Base-by-base conservation (phyloP, 2,329 filamentous ascomycete species). In the Arthroderma sp. region DNA sequence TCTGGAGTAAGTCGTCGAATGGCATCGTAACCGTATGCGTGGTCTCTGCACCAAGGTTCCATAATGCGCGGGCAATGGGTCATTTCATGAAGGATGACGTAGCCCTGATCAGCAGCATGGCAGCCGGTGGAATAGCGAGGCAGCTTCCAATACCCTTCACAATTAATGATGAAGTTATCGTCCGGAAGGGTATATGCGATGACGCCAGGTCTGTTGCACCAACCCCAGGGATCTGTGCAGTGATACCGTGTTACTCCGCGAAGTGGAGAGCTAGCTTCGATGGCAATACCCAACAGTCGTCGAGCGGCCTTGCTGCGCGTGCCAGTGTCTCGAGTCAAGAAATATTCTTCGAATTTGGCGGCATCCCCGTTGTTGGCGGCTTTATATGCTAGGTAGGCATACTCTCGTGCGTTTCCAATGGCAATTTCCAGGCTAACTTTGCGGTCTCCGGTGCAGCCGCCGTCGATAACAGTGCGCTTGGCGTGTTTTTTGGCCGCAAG, bases 101-200 rank as follows among this genome's bases (percentile, higher is more conserved):
- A 79, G 2, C 74, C 75, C 63, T 80, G 75, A 55, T 82, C 80
- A 62, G 83, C 78, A 2, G 54, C 70, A 56, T 82, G 77, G 65
- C 80, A 84, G 1, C 57, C 61, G 6, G 52, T 53, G 6, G 71
- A 63, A 29, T 75, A 47, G 1, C 66, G 65, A 0, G 74, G 66
- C 9, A 59, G 63, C 37, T 56, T 49, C 42, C 62, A 71, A 65
- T 78, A 83, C 63, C 76, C 59, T 9, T 69, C 65, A 62, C 79
- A 83, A 65, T 80, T 80, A 45, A 73, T 74, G 59, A 82, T 74
- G 56, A 71, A 64, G 58, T 71, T 73, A 28, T 53, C 54, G 1
- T 66, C 63, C 1, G 75, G 74, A 4, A 78, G 60, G 0, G 78
- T 80, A 58, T 80, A 83, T 1, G 79, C 80, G 11, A 83, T 61